phyloP scores from a whole-genome alignment of 768 basidiomycete species.

The Podaxis sp. region DNA sequence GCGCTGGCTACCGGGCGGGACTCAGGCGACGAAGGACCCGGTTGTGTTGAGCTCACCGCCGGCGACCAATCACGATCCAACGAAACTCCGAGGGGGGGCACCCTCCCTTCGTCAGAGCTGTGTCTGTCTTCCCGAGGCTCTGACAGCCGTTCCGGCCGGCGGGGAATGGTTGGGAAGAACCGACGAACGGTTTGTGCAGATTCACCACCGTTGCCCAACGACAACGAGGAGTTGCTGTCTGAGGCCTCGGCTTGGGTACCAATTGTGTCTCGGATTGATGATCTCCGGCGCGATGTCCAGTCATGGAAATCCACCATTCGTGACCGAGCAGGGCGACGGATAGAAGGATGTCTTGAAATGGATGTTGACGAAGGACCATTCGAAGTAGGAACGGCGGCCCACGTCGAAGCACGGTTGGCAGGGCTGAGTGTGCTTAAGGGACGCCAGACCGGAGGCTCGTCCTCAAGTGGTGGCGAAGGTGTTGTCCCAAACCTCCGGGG shows the following conservation, averaged over 20 bases:
- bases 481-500: conserved; percentile 22
- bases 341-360: conserved; percentile 55
- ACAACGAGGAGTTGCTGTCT: conserved; percentile 17
- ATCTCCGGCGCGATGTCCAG: conserved; percentile 65
- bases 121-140: neutral
- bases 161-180: conserved; percentile 13
- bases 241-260: conserved; percentile 26
- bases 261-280: conserved; percentile 38
- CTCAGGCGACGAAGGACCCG: neutral
- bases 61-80: conserved; percentile 7
- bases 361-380: conserved; percentile 21
- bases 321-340: conserved; percentile 55
- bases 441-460: conserved; percentile 7
- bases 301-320: conserved; percentile 70
- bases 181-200: conserved; percentile 12
- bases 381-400: conserved; percentile 20
- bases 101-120: neutral
- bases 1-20: neutral
- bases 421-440: neutral
- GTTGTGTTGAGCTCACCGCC: neutral
- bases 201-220: conserved; percentile 4
- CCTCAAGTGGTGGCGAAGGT: conserved; percentile 32
- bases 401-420: neutral
- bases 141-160: conserved; percentile 6
- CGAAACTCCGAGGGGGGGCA: neutral